Percentiles rank a stretch among this genome's conserved stretches.
Evolutionary conservation across 2,329 filamentous ascomycete genomes (phyloP).

Genomic region (Pseudogymnoascus destructans): DNA sequence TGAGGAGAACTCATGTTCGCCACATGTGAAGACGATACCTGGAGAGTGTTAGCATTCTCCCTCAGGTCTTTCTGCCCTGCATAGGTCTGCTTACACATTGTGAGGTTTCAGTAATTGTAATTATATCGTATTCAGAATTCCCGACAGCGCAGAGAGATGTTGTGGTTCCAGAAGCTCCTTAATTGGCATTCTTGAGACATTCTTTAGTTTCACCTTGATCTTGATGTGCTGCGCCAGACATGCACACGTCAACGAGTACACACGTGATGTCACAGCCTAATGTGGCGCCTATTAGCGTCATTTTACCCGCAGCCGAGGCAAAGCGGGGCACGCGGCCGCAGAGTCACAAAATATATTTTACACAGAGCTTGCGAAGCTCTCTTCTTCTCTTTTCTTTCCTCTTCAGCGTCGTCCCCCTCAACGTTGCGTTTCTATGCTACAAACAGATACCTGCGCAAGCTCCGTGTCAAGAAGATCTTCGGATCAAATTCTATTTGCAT

Average conservation of each 20-base stretch:
- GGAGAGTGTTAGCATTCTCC: background rate
- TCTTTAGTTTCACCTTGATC: background rate
- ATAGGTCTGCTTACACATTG: constrained; percentile 15
- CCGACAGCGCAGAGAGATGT: background rate
- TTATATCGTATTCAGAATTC: background rate
- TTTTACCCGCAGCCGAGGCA: constrained; percentile 7
- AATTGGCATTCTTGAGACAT: background rate
- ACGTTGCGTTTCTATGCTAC: constrained; percentile 95
- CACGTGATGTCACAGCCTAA: background rate
- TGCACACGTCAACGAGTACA: background rate
- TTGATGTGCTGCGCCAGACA: background rate
- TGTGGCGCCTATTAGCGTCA: background rate
- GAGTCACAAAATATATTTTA: constrained; percentile 12
- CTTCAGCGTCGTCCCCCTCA: constrained; percentile 69
- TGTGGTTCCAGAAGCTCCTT: background rate
- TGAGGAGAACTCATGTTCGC: constrained; percentile 21
- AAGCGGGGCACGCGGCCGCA: constrained; percentile 8
- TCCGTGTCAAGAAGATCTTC: constrained; percentile 19
- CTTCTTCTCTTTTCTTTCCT: constrained; percentile 31
- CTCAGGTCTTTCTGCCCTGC: background rate
- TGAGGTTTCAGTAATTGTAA: background rate
- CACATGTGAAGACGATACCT: constrained; percentile 25
- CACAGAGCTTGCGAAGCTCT: constrained; percentile 13
- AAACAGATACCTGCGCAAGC: constrained; percentile 44
- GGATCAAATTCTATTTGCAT: constrained; percentile 40